A percentile compares a stretch with the other conserved stretches of the same genome.
Evolutionary conservation across 2,329 filamentous ascomycete genomes (phyloP).

Genomic region (Ceratocystis variospora): DNA sequence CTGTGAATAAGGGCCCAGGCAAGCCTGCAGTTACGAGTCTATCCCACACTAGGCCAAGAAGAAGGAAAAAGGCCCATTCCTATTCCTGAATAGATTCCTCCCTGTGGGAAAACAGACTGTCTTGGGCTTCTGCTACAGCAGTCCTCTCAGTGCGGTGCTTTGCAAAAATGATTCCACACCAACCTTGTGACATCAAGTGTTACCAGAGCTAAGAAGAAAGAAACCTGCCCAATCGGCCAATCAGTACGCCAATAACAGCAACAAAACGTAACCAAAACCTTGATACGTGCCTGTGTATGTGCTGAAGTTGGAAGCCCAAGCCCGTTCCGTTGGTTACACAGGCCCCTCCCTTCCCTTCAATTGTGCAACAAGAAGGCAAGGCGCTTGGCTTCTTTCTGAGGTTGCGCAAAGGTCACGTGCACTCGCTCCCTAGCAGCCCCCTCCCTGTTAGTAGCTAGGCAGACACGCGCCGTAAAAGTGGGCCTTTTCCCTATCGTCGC

Average conservation of each 20-base stretch:
- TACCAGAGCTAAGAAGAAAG: neutral
- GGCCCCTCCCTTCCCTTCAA: neutral
- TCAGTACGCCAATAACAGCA: neutral
- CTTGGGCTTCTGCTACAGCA: no score
- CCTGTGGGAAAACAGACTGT: no score
- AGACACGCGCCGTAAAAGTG: neutral
- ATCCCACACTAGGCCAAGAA: no score
- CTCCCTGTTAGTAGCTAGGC: neutral
- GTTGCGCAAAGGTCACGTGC: slow-evolving; percentile 4
- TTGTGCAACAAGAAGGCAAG: neutral
- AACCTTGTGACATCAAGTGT: neutral
- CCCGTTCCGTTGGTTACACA: neutral
- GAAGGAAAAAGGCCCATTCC: no score
- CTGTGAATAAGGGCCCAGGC: no score
- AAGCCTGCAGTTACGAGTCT: no score
- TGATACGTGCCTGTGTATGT: neutral
- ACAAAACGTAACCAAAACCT: neutral
- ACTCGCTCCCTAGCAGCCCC: neutral
- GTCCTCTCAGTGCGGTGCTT: neutral
- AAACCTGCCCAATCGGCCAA: neutral
- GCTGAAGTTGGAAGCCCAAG: neutral
- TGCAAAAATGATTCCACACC: neutral
- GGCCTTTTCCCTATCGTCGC: neutral
- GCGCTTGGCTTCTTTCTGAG: neutral
- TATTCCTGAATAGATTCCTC: no score